These are phyloP conservation scores for Morella rubra DNA, from an alignment of 306 rosid species.

Conservation along the genomic window DNA sequence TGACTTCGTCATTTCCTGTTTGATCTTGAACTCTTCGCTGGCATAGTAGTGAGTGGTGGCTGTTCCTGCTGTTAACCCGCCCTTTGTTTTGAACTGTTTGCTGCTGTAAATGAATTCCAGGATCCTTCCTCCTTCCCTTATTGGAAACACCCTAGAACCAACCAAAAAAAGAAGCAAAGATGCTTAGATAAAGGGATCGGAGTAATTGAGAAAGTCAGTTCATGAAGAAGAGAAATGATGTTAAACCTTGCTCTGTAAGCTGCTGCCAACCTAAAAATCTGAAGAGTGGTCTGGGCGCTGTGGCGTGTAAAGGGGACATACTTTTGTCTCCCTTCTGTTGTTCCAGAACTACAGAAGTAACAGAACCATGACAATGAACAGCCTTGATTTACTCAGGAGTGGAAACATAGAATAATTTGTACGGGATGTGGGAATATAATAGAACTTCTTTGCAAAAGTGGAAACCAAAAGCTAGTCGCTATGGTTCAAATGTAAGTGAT, in stretches of 20 bases:
- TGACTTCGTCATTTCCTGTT: conserved; percentile 64
- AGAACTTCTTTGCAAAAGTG: not conserved
- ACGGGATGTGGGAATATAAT: not conserved
- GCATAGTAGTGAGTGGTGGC: conserved; percentile 93
- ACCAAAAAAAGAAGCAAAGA: not conserved
- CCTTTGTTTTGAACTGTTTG: conserved; percentile 66
- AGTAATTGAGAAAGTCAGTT: too few species aligned
- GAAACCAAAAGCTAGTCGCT: not conserved
- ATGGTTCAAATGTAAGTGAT: not conserved
- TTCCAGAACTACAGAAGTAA: conserved; percentile 65
- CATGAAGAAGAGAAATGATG: not conserved
- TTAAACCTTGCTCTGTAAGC: conserved; percentile 83
- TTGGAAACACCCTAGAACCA: conserved; percentile 61
- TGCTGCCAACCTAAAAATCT: conserved; percentile 75
- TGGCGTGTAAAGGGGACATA: conserved; percentile 78
- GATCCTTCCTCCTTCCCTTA: conserved; percentile 67
- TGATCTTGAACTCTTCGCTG: conserved; percentile 84
- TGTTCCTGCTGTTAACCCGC: conserved; percentile 71
- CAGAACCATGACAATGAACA: conserved; percentile 15
- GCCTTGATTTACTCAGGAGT: not conserved
- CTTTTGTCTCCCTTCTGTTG: conserved; percentile 91
- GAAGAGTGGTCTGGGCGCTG: conserved; percentile 91
- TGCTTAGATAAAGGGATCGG: too few species aligned
- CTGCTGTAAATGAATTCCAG: conserved; percentile 92
- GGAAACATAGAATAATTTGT: not conserved